These are phyloP conservation scores for Umbellularia californica DNA, from an alignment of 164 flowering plant genomes.

Conservation along the genomic window DNA sequence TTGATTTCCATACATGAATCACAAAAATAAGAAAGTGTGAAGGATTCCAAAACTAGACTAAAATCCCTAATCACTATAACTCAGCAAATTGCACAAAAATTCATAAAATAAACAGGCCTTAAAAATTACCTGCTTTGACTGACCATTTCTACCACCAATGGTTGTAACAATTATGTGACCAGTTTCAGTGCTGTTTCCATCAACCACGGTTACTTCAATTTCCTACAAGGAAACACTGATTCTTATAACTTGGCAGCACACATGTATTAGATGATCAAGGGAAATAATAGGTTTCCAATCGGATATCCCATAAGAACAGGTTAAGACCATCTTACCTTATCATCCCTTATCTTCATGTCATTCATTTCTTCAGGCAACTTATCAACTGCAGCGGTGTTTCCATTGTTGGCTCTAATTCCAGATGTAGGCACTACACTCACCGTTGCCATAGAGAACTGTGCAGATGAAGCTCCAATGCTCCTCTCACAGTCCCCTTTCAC, in stretches of 20 bases:
- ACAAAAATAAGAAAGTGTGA: too few relatives aligned
- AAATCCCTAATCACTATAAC: too few relatives aligned
- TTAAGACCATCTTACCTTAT: constrained; percentile 37
- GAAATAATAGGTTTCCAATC: not conserved
- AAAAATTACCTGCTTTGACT: constrained; percentile 47
- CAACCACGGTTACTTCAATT: constrained; percentile 53
- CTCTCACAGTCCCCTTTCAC: not conserved
- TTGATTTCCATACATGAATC: too few relatives aligned
- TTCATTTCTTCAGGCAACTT: constrained; percentile 73
- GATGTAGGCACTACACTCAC: constrained; percentile 41
- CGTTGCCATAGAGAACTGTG: constrained; percentile 39
- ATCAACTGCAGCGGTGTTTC: constrained; percentile 46
- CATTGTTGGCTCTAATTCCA: constrained; percentile 42
- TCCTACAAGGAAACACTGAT: constrained; percentile 27
- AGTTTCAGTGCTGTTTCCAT: constrained; percentile 64
- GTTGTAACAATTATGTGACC: constrained; percentile 75
- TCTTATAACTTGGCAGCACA: not conserved
- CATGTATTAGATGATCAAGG: not conserved
- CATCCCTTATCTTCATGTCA: constrained; percentile 77
- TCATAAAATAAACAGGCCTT: too few relatives aligned
- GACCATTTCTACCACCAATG: constrained; percentile 64
- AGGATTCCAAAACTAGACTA: too few relatives aligned
- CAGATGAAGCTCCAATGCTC: not conserved
- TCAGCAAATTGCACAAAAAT: too few relatives aligned
- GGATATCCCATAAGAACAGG: not conserved